Evolutionary conservation across 164 flowering plant genomes (phyloP).

Genomic region (Vitis labrusca): DNA sequence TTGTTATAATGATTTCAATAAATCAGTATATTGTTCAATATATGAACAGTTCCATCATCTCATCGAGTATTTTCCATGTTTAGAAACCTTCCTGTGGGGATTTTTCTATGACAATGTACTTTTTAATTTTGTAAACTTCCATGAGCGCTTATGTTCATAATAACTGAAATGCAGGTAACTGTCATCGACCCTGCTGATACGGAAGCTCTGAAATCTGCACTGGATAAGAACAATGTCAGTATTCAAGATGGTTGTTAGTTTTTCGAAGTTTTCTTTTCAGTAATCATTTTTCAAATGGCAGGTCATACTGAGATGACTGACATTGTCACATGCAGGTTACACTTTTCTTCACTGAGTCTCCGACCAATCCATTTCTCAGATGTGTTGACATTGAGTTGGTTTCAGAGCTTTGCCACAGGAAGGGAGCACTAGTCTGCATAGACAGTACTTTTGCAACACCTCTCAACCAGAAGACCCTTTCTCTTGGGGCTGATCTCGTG

Average conservation of each 20-base stretch:
- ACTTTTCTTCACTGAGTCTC: conserved; percentile 96
- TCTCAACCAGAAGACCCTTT: conserved; percentile 89
- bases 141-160: background rate
- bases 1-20: too few relatives aligned
- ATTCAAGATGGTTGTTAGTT: conserved; percentile 5
- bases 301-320: background rate
- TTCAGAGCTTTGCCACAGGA: conserved; percentile 82
- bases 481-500: conserved; percentile 95
- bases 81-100: background rate
- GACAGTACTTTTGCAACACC: conserved; percentile 99
- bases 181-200: conserved; percentile 93
- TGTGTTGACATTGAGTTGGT: conserved; percentile 90
- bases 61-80: too few relatives aligned
- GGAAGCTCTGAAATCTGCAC: conserved; percentile 65
- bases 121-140: background rate
- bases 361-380: conserved; percentile 94
- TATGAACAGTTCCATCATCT: too few relatives aligned
- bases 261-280: conserved; percentile 1
- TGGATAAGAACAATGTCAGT: conserved; percentile 71
- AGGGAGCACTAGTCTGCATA: conserved; percentile 83
- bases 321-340: conserved; percentile 55
- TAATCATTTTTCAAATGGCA: background rate
- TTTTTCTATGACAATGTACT: too few relatives aligned
- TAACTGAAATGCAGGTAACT: conserved; percentile 60
- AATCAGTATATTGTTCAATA: too few relatives aligned